phyloP scores from a whole-genome alignment of 2,329 filamentous ascomycete genomes.

The Cyphellophora europaea region DNA sequence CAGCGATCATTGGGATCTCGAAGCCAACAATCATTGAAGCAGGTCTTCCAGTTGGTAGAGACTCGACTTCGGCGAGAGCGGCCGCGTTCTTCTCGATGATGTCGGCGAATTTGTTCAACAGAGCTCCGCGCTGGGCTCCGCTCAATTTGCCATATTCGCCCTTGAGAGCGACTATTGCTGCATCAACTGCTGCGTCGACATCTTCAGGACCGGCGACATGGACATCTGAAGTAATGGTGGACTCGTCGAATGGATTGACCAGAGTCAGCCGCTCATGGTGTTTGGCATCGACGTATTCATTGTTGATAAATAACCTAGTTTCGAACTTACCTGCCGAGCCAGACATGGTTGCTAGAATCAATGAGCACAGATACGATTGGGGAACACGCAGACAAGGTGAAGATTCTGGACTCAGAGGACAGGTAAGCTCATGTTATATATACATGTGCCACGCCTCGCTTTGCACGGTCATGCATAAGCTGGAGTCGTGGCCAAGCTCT shows the following conservation, averaged over 20 bases:
- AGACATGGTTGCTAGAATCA: conserved; percentile 1
- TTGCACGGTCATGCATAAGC: too few relatives aligned
- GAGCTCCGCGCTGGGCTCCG: conserved; percentile 14
- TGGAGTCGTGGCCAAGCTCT: too few relatives aligned
- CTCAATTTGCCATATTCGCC: conserved; percentile 20
- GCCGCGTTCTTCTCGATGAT: conserved; percentile 21
- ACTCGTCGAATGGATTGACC: conserved; percentile 23
- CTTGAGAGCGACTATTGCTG: conserved; percentile 21
- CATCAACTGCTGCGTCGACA: conserved; percentile 26
- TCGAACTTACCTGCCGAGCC: conserved; percentile 4
- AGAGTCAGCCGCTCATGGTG: conserved; percentile 24
- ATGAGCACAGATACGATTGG: background rate
- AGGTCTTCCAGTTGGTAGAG: conserved; percentile 45
- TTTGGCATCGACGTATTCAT: conserved; percentile 30
- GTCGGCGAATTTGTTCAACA: conserved; percentile 37
- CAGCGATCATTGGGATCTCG: conserved; percentile 45
- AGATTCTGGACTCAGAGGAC: background rate
- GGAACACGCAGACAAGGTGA: conserved; percentile 1
- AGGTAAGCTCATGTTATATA: too few relatives aligned
- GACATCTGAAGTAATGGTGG: conserved; percentile 22
- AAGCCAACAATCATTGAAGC: conserved; percentile 38
- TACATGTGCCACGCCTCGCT: too few relatives aligned
- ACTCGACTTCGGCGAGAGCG: conserved; percentile 21
- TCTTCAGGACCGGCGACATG: conserved; percentile 24
- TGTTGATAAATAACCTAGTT: conserved; percentile 33